These are phyloP conservation scores for Darksidea phi DNA, from an alignment of 495 filamentous ascomycete genomes.

Conservation along the genomic window DNA sequence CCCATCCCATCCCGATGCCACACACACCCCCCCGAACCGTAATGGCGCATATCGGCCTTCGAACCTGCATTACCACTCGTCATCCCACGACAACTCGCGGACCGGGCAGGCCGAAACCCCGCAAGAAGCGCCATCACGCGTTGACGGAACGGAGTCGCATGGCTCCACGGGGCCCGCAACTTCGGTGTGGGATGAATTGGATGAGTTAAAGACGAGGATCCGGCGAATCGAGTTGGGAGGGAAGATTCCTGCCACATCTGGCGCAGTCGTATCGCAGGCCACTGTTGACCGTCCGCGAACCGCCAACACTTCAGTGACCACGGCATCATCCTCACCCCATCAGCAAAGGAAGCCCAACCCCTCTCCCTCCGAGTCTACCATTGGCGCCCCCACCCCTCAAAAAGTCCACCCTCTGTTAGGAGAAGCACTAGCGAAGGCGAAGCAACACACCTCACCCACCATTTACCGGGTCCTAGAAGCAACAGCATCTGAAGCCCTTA, in stretches of 20 bases:
- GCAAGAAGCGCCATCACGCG: conserved; percentile 24
- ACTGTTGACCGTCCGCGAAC: conserved; percentile 83
- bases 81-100: conserved; percentile 28
- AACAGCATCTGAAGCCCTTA: conserved; percentile 76
- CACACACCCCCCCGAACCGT: conserved; percentile 29
- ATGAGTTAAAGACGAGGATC: conserved; percentile 92
- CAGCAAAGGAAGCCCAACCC: conserved; percentile 54
- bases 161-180: conserved; percentile 81
- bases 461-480: conserved; percentile 79
- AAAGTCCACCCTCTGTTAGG: conserved; percentile 76
- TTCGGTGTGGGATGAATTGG: conserved; percentile 96
- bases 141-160: conserved; percentile 73
- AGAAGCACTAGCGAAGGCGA: conserved; percentile 75
- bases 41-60: conserved; percentile 32
- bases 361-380: conserved; percentile 44
- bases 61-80: conserved; percentile 35
- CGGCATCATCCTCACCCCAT: conserved; percentile 83
- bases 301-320: conserved; percentile 90
- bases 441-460: conserved; percentile 61
- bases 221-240: conserved; percentile 88
- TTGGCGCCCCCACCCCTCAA: conserved; percentile 37
- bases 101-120: conserved; percentile 23
- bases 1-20: conserved; percentile 41
- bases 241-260: conserved; percentile 76
- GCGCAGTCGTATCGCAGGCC: conserved; percentile 70